Evolutionary conservation across 2,329 filamentous ascomycete species (phyloP), one percentile per base, ranked within the genome.

Genomic region (Aspergillus sp.): DNA sequence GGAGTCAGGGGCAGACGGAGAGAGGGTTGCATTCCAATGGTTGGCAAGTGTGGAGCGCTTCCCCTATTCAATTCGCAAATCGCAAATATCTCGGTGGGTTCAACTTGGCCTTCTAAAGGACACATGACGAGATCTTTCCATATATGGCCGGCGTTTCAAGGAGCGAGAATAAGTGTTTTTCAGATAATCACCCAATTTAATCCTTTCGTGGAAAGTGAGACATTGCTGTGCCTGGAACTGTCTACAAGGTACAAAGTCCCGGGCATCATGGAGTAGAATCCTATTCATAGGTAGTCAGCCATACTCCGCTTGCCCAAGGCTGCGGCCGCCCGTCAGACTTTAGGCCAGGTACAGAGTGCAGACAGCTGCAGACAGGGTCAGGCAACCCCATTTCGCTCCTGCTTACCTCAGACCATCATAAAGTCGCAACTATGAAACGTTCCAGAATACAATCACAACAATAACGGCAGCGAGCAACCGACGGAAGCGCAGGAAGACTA

Each of bases 131-230:
- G 50, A 16, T 31, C 39, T 18, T 52, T 52, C 31, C 36, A 42
- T n/a, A 42, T n/a, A 36, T 11, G 56, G 58, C 51, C 29, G 60
- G 61, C 56, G 58, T 64, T 57, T 54, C 22, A 51, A 51, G 57
- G 61, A 63, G 58, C 58, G 55, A 56, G 49, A 36, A 52, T 9
- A 49, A 54, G 36, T 55, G 39, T 29, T 55, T 45, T 54, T 32
- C 12, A 42, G 32, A 42, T n/a, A 42, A 42, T 42, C 36, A 42
- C 14, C 6, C 36, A n/a, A 42, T 42, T 7, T 42, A 42, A 6
- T 42, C 16, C 32, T 36, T 36, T 14, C 10, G 32, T 36, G 11
- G 32, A 6, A 36, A 12, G 10, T 36, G 32, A 36, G 11, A 32
- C 31, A 32, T 10, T 12, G 31, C 31, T 12, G 31, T 32, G 31